Percentiles rank a stretch among this genome's conserved stretches.
phyloP scores from a whole-genome alignment of 768 basidiomycete species.

The Suillus occidentalis region DNA sequence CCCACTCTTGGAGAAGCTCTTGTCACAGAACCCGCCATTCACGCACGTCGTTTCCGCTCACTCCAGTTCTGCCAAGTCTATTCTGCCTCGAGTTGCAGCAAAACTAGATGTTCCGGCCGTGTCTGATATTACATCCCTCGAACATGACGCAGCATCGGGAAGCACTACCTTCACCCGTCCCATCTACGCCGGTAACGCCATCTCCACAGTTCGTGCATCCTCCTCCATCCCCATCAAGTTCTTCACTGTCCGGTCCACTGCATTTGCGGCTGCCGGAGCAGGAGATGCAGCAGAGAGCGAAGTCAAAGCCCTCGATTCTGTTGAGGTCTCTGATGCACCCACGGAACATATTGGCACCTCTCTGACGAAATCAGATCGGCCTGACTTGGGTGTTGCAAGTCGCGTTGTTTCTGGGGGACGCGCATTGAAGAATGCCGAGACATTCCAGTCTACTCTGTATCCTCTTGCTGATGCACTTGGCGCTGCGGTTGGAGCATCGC shows the following conservation, averaged over 20 bases:
- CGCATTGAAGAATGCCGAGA: constrained; percentile 91
- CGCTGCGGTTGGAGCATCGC: constrained; percentile 96
- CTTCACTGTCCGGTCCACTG: constrained; percentile 92
- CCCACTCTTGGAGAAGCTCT: constrained; percentile 77
- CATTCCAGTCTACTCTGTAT: constrained; percentile 82
- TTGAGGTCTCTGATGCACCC: constrained; percentile 54
- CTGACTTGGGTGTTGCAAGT: constrained; percentile 84
- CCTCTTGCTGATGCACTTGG: constrained; percentile 92
- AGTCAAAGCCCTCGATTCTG: constrained; percentile 60
- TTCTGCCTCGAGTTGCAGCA: constrained; percentile 91
- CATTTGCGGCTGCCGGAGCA: constrained; percentile 68
- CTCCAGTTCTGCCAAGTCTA: constrained; percentile 87
- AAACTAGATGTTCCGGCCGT: constrained; percentile 87
- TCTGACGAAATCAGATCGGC: constrained; percentile 87
- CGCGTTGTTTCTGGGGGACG: constrained; percentile 94
- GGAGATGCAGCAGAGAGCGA: constrained; percentile 56
- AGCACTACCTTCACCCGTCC: constrained; percentile 88
- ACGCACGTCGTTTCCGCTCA: constrained; percentile 94
- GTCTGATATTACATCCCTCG: constrained; percentile 72
- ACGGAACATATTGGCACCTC: constrained; percentile 68
- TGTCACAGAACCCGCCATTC: constrained; percentile 62
- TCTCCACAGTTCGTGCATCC: constrained; percentile 83
- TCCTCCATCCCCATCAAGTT: constrained; percentile 84
- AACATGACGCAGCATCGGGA: constrained; percentile 62
- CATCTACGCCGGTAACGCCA: constrained; percentile 98